Base-by-base conservation (phyloP, 1,139 yeast genomes). In the Magnusiomyces paraingens region DNA sequence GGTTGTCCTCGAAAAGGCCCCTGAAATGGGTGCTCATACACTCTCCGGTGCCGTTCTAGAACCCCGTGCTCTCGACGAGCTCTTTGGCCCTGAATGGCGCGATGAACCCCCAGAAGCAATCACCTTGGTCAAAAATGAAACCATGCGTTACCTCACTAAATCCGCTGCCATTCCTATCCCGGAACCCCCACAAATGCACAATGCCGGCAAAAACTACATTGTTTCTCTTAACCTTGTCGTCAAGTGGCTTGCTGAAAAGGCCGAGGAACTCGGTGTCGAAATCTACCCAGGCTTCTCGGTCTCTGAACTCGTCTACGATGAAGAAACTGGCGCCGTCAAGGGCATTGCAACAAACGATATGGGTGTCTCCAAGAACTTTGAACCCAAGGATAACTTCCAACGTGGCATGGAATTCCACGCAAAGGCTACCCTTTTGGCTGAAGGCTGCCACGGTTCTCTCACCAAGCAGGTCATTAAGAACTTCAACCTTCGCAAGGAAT, bases 361-460 rank as follows among this genome's bases (percentile, higher is more conserved):
- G 82, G 99, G 99, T 12, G 73, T 91, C 15, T 79, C 83, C 50
- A 83, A 81, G 62, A 72, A 77, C 49, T 96, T 96, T 15, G 70
- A 74, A 47, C 95, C 96, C 26, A 87, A 85, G 65, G 84, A 79
- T 59, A 76, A 81, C 26, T 93, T 89, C 69, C 96, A 93, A 71
- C 79, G 95, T 59, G 99, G 99, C 22, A 88, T 93, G 96, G 98
- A 89, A 68, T 93, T 93, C 70, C 94, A 85, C 63, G 89, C 98
- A 1, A 79, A 91, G 63, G 75, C 84, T 57, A 91, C 97, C 0
- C 84, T 93, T 20, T 77, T 93, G 52, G 96, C 96, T 2, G 99
- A 93, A 71, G 99, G 99, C 21, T 93, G 99, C 67, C 98, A 90
- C 70, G 99, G 99, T 0, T 90, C 97, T 1, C 74, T 93, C 54